Percentiles rank a stretch among this genome's conserved stretches.
Evolutionary conservation across 306 rosid species (phyloP).

Genomic region (Prinsepia uniflora): DNA sequence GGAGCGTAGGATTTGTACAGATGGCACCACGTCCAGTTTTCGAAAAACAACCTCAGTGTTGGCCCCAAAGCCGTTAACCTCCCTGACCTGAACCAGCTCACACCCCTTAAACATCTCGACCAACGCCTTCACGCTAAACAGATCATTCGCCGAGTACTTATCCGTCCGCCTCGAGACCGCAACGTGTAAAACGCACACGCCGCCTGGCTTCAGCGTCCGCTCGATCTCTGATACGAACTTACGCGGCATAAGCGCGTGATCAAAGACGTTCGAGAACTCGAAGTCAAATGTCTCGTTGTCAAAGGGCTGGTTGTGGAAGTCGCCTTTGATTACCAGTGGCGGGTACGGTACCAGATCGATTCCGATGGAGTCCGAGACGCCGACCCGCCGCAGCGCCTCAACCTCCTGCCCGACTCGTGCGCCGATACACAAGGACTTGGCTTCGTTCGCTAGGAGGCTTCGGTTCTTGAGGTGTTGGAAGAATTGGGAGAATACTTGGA

Average conservation of each 20-base stretch:
- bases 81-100: conserved; percentile 46
- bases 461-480: conserved; percentile 39
- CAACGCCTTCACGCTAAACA: conserved; percentile 61
- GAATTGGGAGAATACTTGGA: conserved; percentile 54
- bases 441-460: conserved; percentile 36
- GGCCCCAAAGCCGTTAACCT: conserved; percentile 77
- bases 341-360: conserved; percentile 84
- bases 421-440: conserved; percentile 68
- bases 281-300: conserved; percentile 54
- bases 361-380: conserved; percentile 64
- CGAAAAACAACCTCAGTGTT: conserved; percentile 76
- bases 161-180: conserved; percentile 56
- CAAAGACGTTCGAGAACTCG: conserved; percentile 94
- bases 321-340: conserved; percentile 71
- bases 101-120: conserved; percentile 48
- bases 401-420: conserved; percentile 94
- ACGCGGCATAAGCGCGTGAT: conserved; percentile 82
- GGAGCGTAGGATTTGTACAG: neutral
- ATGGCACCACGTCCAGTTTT: conserved; percentile 22
- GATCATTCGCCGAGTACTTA: conserved; percentile 87
- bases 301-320: conserved; percentile 79
- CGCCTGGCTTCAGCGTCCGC: conserved; percentile 70
- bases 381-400: conserved; percentile 64
- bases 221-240: conserved; percentile 76
- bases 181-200: conserved; percentile 81